These are phyloP conservation scores for Phytopythium chamaehyphon DNA, from an alignment of 352 stramenopile species.

Conservation along the genomic window DNA sequence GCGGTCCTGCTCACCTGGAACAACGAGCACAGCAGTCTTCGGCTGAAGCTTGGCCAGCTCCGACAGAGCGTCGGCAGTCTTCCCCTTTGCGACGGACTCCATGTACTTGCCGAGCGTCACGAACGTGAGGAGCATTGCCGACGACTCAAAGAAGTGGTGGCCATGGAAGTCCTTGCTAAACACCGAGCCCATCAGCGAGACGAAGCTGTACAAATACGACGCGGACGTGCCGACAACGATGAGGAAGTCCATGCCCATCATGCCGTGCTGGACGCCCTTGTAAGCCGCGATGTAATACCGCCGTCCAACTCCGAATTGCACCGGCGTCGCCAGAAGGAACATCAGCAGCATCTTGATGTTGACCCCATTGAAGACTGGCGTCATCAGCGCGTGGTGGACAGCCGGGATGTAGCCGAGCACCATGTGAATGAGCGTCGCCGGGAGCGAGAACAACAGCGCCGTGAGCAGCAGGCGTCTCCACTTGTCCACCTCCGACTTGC, in stretches of 20 bases:
- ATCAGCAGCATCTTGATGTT: constrained; percentile 81
- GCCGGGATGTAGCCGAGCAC: constrained; percentile 77
- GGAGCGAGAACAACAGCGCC: constrained; percentile 80
- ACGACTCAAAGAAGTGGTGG: constrained; percentile 88
- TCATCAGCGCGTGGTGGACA: constrained; percentile 68
- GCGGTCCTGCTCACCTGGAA: constrained; percentile 40
- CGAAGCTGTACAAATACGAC: constrained; percentile 84
- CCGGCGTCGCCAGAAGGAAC: constrained; percentile 75
- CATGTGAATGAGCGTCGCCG: constrained; percentile 86
- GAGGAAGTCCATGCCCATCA: constrained; percentile 90
- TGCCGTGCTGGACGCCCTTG: constrained; percentile 77
- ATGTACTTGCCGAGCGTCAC: constrained; percentile 88
- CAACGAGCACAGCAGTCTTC: constrained; percentile 69
- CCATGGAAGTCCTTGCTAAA: constrained; percentile 60
- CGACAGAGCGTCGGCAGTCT: constrained; percentile 71
- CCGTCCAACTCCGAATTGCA: constrained; percentile 79
- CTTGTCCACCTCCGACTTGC: constrained; percentile 68
- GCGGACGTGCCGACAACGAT: constrained; percentile 81
- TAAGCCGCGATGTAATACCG: constrained; percentile 82
- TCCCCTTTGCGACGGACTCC: constrained; percentile 84
- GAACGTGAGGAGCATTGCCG: constrained; percentile 84
- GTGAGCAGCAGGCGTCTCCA: constrained; percentile 71
- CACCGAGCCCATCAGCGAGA: constrained; percentile 66
- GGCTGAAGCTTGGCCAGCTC: constrained; percentile 74
- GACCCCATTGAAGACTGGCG: constrained; percentile 66